Percentiles rank a stretch among this genome's conserved stretches.
Evolutionary conservation across 2,329 filamentous ascomycete species (phyloP).

Genomic region (Spiromastix sp.): DNA sequence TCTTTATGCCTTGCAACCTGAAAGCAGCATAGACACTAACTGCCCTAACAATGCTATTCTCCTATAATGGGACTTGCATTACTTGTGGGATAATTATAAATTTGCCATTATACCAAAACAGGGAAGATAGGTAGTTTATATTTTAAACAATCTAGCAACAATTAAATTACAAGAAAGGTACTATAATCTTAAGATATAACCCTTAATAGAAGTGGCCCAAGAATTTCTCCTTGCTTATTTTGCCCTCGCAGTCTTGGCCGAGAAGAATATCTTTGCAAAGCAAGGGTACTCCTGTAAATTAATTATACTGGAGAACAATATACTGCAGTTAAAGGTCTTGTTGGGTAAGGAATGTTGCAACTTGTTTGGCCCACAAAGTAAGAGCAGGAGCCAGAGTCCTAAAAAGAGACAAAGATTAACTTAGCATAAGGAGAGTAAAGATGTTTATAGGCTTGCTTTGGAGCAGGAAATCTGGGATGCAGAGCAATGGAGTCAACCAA

Average conservation of each 20-base stretch:
- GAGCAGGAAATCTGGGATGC: neutral
- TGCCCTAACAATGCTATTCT: conserved; percentile 1
- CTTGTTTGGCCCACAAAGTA: neutral
- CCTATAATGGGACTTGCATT: conserved; percentile 1
- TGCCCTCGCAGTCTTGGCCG: neutral
- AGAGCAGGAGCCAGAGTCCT: conserved; percentile 2
- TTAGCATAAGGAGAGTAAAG: neutral
- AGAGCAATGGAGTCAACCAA: neutral
- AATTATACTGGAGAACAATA: neutral
- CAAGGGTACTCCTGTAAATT: neutral
- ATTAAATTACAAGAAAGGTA: conserved; percentile 1
- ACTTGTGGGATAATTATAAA: conserved; percentile 1
- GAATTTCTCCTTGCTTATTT: conserved; percentile 4
- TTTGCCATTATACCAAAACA: conserved; percentile 2
- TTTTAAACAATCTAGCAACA: neutral
- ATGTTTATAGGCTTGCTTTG: neutral
- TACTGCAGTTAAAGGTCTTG: conserved; percentile 1
- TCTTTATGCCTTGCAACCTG: neutral
- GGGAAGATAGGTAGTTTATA: conserved; percentile 1
- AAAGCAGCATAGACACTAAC: neutral
- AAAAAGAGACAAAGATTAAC: conserved; percentile 1
- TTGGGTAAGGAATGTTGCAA: neutral
- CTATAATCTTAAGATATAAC: conserved; percentile 2
- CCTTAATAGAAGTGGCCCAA: conserved; percentile 1
- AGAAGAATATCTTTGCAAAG: neutral